Base-by-base conservation (phyloP, 2,329 filamentous ascomycete species). In the Trichoderma simmonsii region DNA sequence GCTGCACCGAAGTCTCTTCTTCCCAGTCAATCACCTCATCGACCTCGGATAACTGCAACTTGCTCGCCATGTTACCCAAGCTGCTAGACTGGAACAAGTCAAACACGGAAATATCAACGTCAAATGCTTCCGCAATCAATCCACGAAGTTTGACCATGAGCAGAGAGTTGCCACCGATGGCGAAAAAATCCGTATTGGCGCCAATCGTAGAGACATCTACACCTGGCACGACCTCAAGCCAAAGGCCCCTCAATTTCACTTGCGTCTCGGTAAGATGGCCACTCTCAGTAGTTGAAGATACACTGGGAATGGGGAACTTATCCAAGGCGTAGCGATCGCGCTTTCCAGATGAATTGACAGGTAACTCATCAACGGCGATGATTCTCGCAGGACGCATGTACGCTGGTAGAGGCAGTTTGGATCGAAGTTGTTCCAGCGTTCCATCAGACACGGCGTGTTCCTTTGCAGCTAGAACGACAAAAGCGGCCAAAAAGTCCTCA, bases 71-170 rank as follows among this genome's bases (percentile, higher is more conserved):
- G 3, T 48, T 60, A 0, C 76, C 73, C 1, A 87, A 77, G 0
- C 82, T 84, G 71, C 78, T 82, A 2, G 75, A 72, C 9, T 81
- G 75, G 67, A 85, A 81, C 1, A 87, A 77, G 1, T 84, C 75
- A 2, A 76, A 30, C 1, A 87, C 75, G 0, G 76, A 74, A 4
- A 85, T 21, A 1, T 68, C 67, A 12, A 80, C 74, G 1, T 74
- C 72, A 0, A 88, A 79, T 2, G 77, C 73, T 15, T 59, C 18
- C 26, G 14, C 18, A 57, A 85, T 11, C 1, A 59, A 61, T 5
- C 80, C 76, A 0, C 74, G 69, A 43, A 88, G 79, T 4, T 77
- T 73, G 12, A 85, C 1, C 6, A 83, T 72, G 1, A 82, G 75
- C 1, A 83, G 69, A 3, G 82, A 83, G 63, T 77, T 82, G 7